Evolutionary conservation across 345 rosid genomes (phyloP).

Genomic region (Cochlearia excelsa): DNA sequence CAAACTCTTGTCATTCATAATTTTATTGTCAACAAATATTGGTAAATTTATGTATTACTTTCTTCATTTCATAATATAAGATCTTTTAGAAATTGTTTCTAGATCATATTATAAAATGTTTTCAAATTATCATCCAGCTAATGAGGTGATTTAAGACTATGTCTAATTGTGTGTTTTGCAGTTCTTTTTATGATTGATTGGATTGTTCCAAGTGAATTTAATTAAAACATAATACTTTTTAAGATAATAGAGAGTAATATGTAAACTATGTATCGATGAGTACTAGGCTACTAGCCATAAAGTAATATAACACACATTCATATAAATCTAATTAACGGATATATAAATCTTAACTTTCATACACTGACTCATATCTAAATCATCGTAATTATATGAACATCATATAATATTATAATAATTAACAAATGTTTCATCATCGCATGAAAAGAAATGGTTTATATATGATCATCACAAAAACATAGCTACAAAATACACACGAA

Average conservation of each 20-base stretch:
- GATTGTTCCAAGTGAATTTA: no score
- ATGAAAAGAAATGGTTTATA: constrained; percentile 22
- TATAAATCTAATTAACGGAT: neutral
- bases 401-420: neutral
- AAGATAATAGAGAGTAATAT: no score
- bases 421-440: constrained; percentile 26
- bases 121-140: no score
- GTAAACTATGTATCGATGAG: neutral
- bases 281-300: neutral
- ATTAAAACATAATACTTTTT: no score
- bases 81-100: neutral
- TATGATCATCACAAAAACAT: constrained; percentile 13
- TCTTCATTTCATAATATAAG: no score
- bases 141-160: no score
- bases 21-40: no score
- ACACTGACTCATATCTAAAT: constrained; percentile 1
- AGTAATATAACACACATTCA: constrained; percentile 7
- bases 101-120: no score
- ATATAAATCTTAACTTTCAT: neutral
- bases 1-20: no score
- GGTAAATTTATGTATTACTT: no score
- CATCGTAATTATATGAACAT: constrained; percentile 3
- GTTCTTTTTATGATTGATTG: no score
- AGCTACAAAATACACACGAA: constrained; percentile 9
- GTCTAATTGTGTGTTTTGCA: no score